Evolutionary conservation across 306 rosid species (phyloP).

Genomic region (Glycyrrhiza uralensis): DNA sequence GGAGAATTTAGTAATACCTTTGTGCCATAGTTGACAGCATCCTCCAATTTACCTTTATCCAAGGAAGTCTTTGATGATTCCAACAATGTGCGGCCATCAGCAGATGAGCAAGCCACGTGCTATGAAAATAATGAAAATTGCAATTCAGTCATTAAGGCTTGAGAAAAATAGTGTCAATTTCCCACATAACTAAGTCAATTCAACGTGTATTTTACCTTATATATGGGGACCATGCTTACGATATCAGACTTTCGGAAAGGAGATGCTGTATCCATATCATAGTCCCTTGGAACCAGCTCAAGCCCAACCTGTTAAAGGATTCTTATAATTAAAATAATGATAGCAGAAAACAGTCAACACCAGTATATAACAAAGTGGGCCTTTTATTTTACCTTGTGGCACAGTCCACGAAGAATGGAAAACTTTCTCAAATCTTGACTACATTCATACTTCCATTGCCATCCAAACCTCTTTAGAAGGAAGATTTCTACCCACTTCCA

Average conservation of each 20-base stretch:
- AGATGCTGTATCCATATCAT: slow-evolving; percentile 65
- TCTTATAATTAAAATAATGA: slow-evolving; percentile 8
- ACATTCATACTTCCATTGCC: slow-evolving; percentile 73
- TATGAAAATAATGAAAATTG: slow-evolving; percentile 31
- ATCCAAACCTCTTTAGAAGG: slow-evolving; percentile 79
- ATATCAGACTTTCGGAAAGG: slow-evolving; percentile 81
- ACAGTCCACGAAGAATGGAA: slow-evolving; percentile 89
- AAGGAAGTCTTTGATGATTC: slow-evolving; percentile 96
- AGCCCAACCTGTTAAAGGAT: slow-evolving; percentile 81
- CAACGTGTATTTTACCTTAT: slow-evolving; percentile 55
- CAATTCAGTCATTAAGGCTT: slow-evolving; percentile 11
- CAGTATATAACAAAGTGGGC: neutral
- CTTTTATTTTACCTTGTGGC: slow-evolving; percentile 73
- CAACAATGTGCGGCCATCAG: slow-evolving; percentile 92
- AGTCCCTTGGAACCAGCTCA: slow-evolving; percentile 92
- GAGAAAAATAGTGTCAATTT: neutral
- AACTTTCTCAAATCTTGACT: slow-evolving; percentile 73
- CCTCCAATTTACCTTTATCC: slow-evolving; percentile 98
- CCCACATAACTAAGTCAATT: neutral
- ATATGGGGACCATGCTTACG: slow-evolving; percentile 89
- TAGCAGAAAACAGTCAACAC: neutral
- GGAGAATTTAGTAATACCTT: slow-evolving; percentile 53
- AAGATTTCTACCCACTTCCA: slow-evolving; percentile 93
- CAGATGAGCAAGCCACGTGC: slow-evolving; percentile 99
- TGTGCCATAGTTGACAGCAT: slow-evolving; percentile 92